Conservation (phyloP, 169 alveolate species). For the Perkinsus olseni region DNA sequence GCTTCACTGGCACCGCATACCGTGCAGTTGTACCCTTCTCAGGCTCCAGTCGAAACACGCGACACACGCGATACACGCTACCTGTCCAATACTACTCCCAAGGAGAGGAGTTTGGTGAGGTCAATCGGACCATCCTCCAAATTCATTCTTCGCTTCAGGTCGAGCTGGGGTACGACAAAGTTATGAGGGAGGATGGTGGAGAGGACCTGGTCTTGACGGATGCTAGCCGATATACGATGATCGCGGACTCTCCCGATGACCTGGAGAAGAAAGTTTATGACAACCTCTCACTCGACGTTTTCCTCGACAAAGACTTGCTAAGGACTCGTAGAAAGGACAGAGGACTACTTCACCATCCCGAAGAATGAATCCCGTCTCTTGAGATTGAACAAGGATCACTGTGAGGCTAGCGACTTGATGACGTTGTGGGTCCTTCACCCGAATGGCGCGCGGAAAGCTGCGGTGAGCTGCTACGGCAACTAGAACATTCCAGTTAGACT, state of each 20-base stretch:
- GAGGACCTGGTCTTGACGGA: not conserved
- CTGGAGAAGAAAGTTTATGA: not conserved
- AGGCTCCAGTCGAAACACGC: too few relatives aligned
- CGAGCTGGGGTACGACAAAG: not conserved
- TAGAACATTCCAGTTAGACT: not conserved
- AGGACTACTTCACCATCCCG: too few relatives aligned
- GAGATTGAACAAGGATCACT: too few relatives aligned
- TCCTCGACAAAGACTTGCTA: not conserved
- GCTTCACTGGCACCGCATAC: too few relatives aligned
- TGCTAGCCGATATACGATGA: not conserved
- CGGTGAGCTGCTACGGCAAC: not conserved
- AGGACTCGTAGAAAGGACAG: too few relatives aligned
- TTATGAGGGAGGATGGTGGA: not conserved
- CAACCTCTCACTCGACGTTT: not conserved
- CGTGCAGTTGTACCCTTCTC: too few relatives aligned
- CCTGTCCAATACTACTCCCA: too few relatives aligned
- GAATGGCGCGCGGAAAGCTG: not conserved
- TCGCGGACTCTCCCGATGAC: not conserved
- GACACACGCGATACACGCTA: too few relatives aligned
- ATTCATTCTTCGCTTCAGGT: not conserved
- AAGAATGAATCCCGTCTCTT: too few relatives aligned
- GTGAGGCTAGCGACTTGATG: too few relatives aligned
- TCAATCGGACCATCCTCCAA: not conserved
- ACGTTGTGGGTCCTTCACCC: not conserved
- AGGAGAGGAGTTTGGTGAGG: not conserved